phyloP scores from a whole-genome alignment of 306 rosid genomes.

The Delonix regia region DNA sequence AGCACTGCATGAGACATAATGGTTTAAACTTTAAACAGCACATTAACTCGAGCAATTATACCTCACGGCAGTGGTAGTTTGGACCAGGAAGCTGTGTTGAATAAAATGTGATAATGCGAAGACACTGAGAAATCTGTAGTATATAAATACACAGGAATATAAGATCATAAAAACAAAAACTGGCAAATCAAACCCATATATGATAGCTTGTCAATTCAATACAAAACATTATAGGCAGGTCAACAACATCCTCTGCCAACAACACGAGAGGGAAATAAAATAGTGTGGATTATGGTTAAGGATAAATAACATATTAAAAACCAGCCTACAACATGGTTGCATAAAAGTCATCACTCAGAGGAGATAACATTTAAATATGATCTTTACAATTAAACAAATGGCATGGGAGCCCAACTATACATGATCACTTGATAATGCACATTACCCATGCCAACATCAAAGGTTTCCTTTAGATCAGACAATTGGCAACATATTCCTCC shows the following conservation, averaged over 20 bases:
- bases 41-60: slow-evolving; percentile 24
- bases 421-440: slow-evolving; percentile 5
- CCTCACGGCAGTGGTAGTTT: slow-evolving; percentile 84
- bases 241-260: neutral
- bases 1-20: slow-evolving; percentile 1
- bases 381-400: neutral
- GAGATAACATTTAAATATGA: neutral
- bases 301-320: neutral
- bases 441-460: neutral
- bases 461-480: neutral
- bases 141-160: slow-evolving; percentile 29
- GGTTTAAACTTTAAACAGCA: neutral
- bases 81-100: slow-evolving; percentile 97
- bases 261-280: slow-evolving; percentile 1
- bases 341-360: neutral
- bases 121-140: slow-evolving; percentile 71
- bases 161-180: slow-evolving; percentile 23
- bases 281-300: neutral
- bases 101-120: slow-evolving; percentile 77
- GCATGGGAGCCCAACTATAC: neutral
- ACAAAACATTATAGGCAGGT: neutral
- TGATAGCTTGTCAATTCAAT: slow-evolving; percentile 2
- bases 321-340: neutral
- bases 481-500: neutral
- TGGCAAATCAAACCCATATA: neutral